Conservation (phyloP, 2,329 filamentous ascomycete species). For the Lachnellula willkommii region DNA sequence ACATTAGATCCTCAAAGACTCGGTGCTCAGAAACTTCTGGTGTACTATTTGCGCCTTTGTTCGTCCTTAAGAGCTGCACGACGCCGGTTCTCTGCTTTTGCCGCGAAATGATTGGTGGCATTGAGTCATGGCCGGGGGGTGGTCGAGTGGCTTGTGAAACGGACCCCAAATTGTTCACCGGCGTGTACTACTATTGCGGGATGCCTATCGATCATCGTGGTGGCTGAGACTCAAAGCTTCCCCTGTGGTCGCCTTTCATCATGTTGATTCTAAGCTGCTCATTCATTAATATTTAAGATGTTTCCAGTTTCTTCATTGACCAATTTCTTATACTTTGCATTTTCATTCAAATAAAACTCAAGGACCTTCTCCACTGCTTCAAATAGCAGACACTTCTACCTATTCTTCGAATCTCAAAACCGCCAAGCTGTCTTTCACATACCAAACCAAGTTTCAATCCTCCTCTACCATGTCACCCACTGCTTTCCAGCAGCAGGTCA, state of each 20-base stretch:
- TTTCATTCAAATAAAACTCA: not conserved
- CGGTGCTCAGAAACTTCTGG: not conserved
- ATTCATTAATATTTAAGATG: not conserved
- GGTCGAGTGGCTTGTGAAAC: not conserved
- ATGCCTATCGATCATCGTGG: not conserved
- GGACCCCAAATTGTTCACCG: not conserved
- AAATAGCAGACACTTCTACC: not conserved
- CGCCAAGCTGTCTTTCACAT: constrained; percentile 7
- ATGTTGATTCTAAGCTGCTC: not conserved
- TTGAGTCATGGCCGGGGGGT: not conserved
- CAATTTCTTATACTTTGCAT: not conserved
- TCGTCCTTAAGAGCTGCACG: not conserved
- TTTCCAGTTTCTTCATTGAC: not conserved
- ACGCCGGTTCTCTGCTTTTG: not conserved
- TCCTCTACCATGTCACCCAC: constrained; percentile 15
- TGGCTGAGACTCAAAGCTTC: not conserved
- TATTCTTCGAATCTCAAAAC: not conserved
- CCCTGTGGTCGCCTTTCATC: not conserved
- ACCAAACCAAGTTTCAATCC: constrained; percentile 1
- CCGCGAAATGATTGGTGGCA: not conserved
- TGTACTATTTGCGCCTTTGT: not conserved
- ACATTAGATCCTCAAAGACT: no score
- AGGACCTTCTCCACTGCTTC: not conserved
- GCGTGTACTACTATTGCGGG: not conserved
- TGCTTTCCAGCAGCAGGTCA: constrained; percentile 16